These are phyloP conservation scores for Ophiostoma perfectum DNA, from an alignment of 2,329 filamentous ascomycete genomes.

Conservation along the genomic window DNA sequence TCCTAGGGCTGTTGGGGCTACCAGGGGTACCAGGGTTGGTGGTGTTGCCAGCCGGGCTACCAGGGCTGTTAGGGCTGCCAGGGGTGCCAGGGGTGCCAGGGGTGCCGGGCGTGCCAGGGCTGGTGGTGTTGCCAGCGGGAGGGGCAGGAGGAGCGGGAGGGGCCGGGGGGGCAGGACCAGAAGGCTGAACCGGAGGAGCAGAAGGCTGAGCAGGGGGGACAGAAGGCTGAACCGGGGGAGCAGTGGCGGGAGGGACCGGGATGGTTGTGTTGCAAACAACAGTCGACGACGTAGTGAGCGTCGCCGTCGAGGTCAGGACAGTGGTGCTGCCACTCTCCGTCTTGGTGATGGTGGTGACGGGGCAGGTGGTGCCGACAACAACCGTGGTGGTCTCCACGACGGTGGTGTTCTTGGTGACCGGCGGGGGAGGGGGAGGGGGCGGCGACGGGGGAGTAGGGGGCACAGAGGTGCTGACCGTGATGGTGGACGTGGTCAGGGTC, in stretches of 20 bases:
- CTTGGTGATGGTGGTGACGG: not conserved
- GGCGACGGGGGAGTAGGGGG: not conserved
- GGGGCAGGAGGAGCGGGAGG: not conserved
- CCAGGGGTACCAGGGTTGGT: not conserved
- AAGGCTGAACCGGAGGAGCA: not conserved
- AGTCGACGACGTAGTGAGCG: not conserved
- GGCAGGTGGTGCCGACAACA: constrained; percentile 6
- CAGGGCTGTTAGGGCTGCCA: no score
- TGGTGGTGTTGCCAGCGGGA: not conserved
- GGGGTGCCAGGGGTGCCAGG: not conserved
- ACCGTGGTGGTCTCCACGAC: not conserved
- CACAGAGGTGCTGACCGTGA: not conserved
- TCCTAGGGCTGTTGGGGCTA: not conserved
- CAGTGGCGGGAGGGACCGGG: not conserved
- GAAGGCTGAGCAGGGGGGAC: not conserved
- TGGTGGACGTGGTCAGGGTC: constrained; percentile 7
- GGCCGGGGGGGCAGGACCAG: not conserved
- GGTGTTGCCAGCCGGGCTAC: no score
- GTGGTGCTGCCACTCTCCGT: not conserved
- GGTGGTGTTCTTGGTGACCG: not conserved
- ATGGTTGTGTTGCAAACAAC: not conserved
- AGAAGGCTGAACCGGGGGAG: not conserved
- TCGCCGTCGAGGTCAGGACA: not conserved
- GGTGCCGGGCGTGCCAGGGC: not conserved
- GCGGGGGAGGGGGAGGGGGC: not conserved